Evolutionary conservation across 2,329 filamentous ascomycete genomes (phyloP).

Genomic region (Stachybotrys chlorohalonatus): DNA sequence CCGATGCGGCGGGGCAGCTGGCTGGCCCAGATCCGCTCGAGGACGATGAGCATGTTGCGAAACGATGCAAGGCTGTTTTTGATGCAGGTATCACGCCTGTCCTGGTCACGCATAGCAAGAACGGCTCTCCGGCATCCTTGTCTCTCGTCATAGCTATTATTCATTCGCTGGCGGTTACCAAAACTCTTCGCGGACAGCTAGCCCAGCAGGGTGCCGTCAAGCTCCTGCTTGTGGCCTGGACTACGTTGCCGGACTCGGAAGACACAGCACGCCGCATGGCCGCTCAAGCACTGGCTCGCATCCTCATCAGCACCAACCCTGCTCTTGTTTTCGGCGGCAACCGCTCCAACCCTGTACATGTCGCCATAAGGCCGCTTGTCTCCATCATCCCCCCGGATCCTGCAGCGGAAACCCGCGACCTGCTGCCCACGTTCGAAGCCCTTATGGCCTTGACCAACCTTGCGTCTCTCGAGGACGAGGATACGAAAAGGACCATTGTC

Average conservation of each 20-base stretch:
- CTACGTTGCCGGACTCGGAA: constrained; percentile 47
- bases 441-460: constrained; percentile 91
- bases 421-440: constrained; percentile 83
- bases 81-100: constrained; percentile 69
- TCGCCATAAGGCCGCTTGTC: constrained; percentile 74
- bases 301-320: constrained; percentile 81
- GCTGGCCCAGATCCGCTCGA: constrained; percentile 57
- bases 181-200: constrained; percentile 65
- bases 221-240: constrained; percentile 65
- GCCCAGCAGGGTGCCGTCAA: constrained; percentile 92
- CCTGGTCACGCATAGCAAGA: constrained; percentile 67
- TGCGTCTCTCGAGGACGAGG: constrained; percentile 65
- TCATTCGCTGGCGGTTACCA: constrained; percentile 65
- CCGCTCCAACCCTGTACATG: constrained; percentile 62
- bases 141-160: constrained; percentile 69
- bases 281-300: constrained; percentile 73
- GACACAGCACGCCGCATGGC: constrained; percentile 44
- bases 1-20: constrained; percentile 68
- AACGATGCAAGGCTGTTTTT: constrained; percentile 70
- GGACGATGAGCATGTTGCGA: constrained; percentile 64
- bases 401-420: constrained; percentile 56
- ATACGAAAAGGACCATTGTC: constrained; percentile 60
- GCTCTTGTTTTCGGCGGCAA: constrained; percentile 73
- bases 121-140: constrained; percentile 60
- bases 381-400: constrained; percentile 63